These are phyloP conservation scores for Chytriomyces hyalinus DNA, from an alignment of 192 early-diverging fungal species.

Conservation along the genomic window DNA sequence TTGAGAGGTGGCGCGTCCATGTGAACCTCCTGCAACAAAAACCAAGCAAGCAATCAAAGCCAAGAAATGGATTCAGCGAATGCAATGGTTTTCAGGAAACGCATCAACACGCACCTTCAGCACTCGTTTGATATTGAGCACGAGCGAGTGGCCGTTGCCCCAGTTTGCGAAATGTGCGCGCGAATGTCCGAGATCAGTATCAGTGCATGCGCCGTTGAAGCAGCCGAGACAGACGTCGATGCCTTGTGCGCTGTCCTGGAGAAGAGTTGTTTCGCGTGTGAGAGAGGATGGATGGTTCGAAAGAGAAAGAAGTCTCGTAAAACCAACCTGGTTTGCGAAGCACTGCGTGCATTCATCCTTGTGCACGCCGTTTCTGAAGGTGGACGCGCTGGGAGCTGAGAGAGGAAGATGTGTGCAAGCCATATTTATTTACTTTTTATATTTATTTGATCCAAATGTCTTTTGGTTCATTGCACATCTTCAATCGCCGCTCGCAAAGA, in stretches of 20 bases:
- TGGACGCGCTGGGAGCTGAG: conserved; percentile 48
- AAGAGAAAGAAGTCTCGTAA: too few relatives aligned
- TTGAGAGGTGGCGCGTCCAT: conserved; percentile 88
- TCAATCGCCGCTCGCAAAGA: too few relatives aligned
- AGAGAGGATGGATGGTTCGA: too few relatives aligned
- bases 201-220: conserved; percentile 89
- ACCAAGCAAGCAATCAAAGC: too few relatives aligned
- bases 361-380: conserved; percentile 61
- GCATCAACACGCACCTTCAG: background rate
- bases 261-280: conserved; percentile 4
- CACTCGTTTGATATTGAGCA: conserved; percentile 81
- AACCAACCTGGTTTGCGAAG: conserved; percentile 76
- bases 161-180: conserved; percentile 74
- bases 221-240: conserved; percentile 93
- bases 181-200: conserved; percentile 64
- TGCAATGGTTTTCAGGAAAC: too few relatives aligned
- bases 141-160: conserved; percentile 66
- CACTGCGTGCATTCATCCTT: conserved; percentile 97
- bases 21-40: too few relatives aligned
- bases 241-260: conserved; percentile 74
- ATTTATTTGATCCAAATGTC: too few relatives aligned
- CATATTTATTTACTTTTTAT: background rate
- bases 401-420: conserved; percentile 59
- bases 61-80: too few relatives aligned
- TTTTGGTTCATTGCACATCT: too few relatives aligned